These are phyloP conservation scores for Cladorrhinum samala DNA, from an alignment of 495 filamentous ascomycete species.

Conservation along the genomic window DNA sequence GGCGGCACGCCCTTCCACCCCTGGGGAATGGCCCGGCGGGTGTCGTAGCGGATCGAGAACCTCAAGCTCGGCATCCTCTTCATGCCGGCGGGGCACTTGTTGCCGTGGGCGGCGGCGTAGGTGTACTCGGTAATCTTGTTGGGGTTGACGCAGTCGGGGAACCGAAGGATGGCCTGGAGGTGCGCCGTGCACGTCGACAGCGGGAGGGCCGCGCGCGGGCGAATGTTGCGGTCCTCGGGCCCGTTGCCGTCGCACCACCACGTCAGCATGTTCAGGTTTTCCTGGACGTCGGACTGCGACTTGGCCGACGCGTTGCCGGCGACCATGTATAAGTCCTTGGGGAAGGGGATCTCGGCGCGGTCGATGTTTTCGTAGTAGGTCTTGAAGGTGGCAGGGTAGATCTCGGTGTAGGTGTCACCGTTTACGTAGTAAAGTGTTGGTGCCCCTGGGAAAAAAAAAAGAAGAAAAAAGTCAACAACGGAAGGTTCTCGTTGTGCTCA, in stretches of 20 bases:
- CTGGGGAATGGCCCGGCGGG: slow-evolving; percentile 23
- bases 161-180: slow-evolving; percentile 30
- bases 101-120: slow-evolving; percentile 28
- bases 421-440: slow-evolving; percentile 35
- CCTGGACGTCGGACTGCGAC: slow-evolving; percentile 27
- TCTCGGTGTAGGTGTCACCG: slow-evolving; percentile 33
- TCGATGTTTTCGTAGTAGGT: slow-evolving; percentile 64
- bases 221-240: slow-evolving; percentile 28
- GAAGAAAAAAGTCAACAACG: neutral
- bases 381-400: slow-evolving; percentile 35
- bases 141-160: slow-evolving; percentile 32
- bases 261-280: slow-evolving; percentile 28
- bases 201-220: slow-evolving; percentile 29
- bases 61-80: slow-evolving; percentile 27
- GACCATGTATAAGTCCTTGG: slow-evolving; percentile 40
- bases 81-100: slow-evolving; percentile 23
- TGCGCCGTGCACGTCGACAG: slow-evolving; percentile 29
- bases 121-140: slow-evolving; percentile 28
- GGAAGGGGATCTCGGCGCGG: slow-evolving; percentile 76
- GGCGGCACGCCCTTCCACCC: slow-evolving; percentile 33
- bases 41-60: slow-evolving; percentile 30
- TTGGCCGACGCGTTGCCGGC: slow-evolving; percentile 31
- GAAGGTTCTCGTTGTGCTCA: too few relatives aligned
- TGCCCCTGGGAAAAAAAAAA: slow-evolving; percentile 19
- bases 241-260: slow-evolving; percentile 36